These are phyloP conservation scores for Chaetomium sp. DNA, from an alignment of 2,329 filamentous ascomycete species.

Conservation along the genomic window DNA sequence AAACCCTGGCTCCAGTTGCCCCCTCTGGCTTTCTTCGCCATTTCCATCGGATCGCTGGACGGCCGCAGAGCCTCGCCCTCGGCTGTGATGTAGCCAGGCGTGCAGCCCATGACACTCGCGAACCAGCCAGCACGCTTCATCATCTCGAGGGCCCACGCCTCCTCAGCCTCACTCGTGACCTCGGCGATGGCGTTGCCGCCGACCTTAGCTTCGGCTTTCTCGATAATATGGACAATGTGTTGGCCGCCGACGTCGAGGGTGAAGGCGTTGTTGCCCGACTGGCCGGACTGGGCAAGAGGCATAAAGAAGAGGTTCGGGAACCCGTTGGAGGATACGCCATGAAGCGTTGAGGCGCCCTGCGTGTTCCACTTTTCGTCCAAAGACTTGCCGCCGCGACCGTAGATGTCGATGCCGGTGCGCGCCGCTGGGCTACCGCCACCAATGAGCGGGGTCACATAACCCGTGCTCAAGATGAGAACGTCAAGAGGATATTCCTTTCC, in stretches of 20 bases:
- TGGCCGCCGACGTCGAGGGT: slow-evolving; percentile 41
- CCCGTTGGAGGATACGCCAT: slow-evolving; percentile 50
- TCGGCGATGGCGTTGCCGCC: slow-evolving; percentile 44
- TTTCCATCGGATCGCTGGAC: slow-evolving; percentile 36
- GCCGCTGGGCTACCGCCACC: slow-evolving; percentile 30
- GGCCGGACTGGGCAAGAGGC: slow-evolving; percentile 46
- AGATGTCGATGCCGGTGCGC: slow-evolving; percentile 38
- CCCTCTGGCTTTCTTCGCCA: slow-evolving; percentile 39
- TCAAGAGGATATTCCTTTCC: slow-evolving; percentile 50
- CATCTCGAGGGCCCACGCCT: slow-evolving; percentile 49
- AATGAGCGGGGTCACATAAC: slow-evolving; percentile 40
- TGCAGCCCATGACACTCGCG: slow-evolving; percentile 50
- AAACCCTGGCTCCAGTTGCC: slow-evolving; percentile 37
- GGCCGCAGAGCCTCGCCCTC: slow-evolving; percentile 43
- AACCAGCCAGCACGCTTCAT: slow-evolving; percentile 46
- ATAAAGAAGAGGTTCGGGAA: slow-evolving; percentile 61
- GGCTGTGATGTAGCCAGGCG: slow-evolving; percentile 56
- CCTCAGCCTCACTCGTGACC: slow-evolving; percentile 48
- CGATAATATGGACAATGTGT: slow-evolving; percentile 48
- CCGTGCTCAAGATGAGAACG: slow-evolving; percentile 43
- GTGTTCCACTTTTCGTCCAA: slow-evolving; percentile 49
- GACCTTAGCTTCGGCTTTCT: slow-evolving; percentile 34
- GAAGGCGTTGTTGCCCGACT: slow-evolving; percentile 45
- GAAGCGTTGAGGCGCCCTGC: slow-evolving; percentile 52
- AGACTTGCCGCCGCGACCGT: slow-evolving; percentile 48